Conservation (phyloP, 2,329 filamentous ascomycete genomes). For the Tricladium varicosporioides region DNA sequence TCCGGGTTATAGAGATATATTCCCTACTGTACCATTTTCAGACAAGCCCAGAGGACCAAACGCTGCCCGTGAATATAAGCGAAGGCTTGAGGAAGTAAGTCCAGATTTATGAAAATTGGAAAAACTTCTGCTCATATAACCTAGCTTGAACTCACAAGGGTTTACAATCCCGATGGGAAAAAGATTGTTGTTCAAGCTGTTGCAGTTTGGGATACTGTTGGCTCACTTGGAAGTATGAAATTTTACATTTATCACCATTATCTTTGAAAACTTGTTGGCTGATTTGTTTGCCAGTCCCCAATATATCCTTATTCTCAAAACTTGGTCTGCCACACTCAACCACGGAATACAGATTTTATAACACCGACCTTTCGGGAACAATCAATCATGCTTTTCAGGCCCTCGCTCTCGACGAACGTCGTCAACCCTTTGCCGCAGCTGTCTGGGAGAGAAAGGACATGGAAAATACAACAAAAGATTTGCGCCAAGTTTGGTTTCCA, state of each 20-base stretch:
- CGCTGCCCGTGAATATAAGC: constrained; percentile 33
- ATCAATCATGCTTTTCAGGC: constrained; percentile 50
- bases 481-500: constrained; percentile 45
- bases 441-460: constrained; percentile 37
- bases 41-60: constrained; percentile 28
- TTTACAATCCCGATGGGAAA: constrained; percentile 35
- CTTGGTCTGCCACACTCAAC: constrained; percentile 36
- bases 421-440: constrained; percentile 39
- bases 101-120: too few relatives aligned
- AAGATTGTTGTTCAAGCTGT: constrained; percentile 44
- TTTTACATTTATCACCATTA: constrained; percentile 36
- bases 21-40: constrained; percentile 30
- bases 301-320: constrained; percentile 37
- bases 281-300: constrained; percentile 39
- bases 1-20: constrained; percentile 34
- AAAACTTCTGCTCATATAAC: constrained; percentile 5
- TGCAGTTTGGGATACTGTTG: constrained; percentile 49
- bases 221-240: constrained; percentile 34
- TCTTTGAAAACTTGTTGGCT: not conserved
- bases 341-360: constrained; percentile 39
- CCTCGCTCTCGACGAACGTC: constrained; percentile 48
- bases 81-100: constrained; percentile 37
- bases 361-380: constrained; percentile 42
- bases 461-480: constrained; percentile 23
- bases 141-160: constrained; percentile 36